phyloP scores from a whole-genome alignment of 345 rosid genomes.

The Bruguiera gymnorhiza region DNA sequence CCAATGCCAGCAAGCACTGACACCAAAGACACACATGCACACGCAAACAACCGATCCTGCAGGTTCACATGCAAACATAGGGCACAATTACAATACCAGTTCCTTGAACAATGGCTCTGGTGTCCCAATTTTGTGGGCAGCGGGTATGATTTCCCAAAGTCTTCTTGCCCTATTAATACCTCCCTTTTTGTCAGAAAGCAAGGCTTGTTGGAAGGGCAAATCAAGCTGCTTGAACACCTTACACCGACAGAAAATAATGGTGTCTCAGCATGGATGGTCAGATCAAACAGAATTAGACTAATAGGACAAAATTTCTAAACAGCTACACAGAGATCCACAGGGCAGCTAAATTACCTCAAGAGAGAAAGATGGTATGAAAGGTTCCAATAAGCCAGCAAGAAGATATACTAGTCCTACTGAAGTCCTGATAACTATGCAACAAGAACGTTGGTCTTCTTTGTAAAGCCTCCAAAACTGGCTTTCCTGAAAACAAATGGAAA shows the following conservation, averaged over 20 bases:
- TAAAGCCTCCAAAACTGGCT: constrained; percentile 85
- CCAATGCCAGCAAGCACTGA: neutral
- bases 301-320: neutral
- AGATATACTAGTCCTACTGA: constrained; percentile 77
- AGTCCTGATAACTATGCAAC: constrained; percentile 76
- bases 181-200: constrained; percentile 66
- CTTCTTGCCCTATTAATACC: constrained; percentile 55
- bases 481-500: constrained; percentile 44
- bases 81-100: constrained; percentile 41
- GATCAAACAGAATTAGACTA: neutral
- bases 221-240: constrained; percentile 89
- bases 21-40: neutral
- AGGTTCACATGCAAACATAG: neutral
- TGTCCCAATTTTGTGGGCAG: constrained; percentile 65
- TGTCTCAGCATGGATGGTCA: constrained; percentile 11
- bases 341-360: constrained; percentile 51
- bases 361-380: constrained; percentile 97
- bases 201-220: constrained; percentile 55
- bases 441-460: constrained; percentile 68
- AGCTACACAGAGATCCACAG: neutral
- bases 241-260: constrained; percentile 16
- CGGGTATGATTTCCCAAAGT: constrained; percentile 80
- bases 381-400: constrained; percentile 83
- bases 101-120: constrained; percentile 80
- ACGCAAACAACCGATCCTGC: neutral